Conservation (phyloP, 176 grass and related monocot species). For the Chrysopogon serrulatus region DNA sequence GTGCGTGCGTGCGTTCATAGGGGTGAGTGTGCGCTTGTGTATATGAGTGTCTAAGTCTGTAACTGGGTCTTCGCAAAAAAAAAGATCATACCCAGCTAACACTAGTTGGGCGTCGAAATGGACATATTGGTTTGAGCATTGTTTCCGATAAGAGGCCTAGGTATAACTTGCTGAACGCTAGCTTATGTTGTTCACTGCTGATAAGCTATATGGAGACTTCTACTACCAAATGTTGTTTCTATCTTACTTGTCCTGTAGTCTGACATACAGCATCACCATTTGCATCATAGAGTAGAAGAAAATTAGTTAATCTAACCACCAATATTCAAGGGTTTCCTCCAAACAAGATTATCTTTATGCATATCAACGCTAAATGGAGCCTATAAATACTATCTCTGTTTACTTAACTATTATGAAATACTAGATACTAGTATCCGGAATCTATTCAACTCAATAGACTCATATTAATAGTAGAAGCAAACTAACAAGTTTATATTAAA, state of each 20-base stretch:
- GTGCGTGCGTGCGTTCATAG: no score
- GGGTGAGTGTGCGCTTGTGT: no score
- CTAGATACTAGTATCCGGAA: background rate
- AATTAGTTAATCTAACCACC: background rate
- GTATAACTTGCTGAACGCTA: background rate
- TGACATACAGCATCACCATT: background rate
- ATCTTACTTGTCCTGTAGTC: background rate
- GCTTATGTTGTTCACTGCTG: background rate
- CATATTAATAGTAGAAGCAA: background rate
- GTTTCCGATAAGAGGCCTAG: background rate
- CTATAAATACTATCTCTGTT: background rate
- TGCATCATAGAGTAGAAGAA: background rate
- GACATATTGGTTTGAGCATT: background rate
- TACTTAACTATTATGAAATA: background rate
- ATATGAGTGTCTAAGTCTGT: no score
- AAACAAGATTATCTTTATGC: background rate
- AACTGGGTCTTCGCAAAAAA: no score
- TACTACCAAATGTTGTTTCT: background rate
- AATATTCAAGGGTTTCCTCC: background rate
- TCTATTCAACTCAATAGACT: background rate
- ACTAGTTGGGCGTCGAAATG: background rate
- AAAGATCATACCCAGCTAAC: background rate
- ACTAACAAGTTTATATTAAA: background rate
- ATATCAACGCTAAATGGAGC: background rate
- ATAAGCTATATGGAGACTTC: background rate